These are phyloP conservation scores for Dillenia turbinata DNA, from an alignment of 164 flowering plant species.

Conservation along the genomic window DNA sequence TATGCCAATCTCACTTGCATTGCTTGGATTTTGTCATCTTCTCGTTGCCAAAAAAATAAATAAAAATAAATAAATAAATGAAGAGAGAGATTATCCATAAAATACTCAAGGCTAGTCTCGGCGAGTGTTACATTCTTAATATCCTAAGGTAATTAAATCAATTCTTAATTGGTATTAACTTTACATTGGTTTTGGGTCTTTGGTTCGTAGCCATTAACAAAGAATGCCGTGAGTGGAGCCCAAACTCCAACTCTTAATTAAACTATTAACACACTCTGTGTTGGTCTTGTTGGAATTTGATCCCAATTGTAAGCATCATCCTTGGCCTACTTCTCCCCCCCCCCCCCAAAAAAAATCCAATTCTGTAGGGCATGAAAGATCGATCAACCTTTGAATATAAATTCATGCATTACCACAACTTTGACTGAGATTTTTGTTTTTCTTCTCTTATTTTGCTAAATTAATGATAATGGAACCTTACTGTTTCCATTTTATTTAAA, in stretches of 20 bases:
- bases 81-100: background rate
- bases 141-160: too few species aligned
- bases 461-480: too few species aligned
- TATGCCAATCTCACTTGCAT: constrained; percentile 19
- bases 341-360: too few species aligned
- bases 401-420: too few species aligned
- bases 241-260: constrained; percentile 26
- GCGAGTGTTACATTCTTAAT: too few species aligned
- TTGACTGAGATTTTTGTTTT: too few species aligned
- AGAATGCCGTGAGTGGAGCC: constrained; percentile 33
- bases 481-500: too few species aligned
- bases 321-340: too few species aligned
- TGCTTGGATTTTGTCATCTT: constrained; percentile 17
- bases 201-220: constrained; percentile 8
- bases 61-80: background rate
- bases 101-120: constrained; percentile 9
- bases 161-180: background rate
- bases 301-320: background rate
- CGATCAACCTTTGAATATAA: too few species aligned
- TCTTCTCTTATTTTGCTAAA: too few species aligned
- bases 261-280: background rate
- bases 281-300: constrained; percentile 18
- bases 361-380: too few species aligned
- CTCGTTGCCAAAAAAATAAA: constrained; percentile 16
- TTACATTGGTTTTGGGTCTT: constrained; percentile 16